Evolutionary conservation across 495 filamentous ascomycete species (phyloP).

Genomic region (Penicillium riverlandense): DNA sequence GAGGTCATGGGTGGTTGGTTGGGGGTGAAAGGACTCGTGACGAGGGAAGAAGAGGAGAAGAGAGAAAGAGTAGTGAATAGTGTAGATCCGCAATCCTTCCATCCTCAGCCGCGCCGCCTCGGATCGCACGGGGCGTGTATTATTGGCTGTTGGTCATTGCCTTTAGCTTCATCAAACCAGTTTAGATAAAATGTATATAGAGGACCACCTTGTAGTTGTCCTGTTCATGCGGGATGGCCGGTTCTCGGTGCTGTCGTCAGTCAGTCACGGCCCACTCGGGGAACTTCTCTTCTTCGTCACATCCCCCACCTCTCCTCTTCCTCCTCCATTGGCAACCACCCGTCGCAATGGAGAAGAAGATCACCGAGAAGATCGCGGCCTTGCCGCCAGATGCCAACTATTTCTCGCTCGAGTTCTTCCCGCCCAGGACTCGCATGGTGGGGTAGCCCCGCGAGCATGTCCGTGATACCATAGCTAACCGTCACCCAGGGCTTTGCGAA

Average conservation of each 20-base stretch:
- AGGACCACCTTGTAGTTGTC: too few species aligned
- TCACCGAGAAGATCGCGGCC: constrained; percentile 93
- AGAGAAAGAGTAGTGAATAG: too few species aligned
- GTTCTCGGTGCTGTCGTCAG: constrained; percentile 12
- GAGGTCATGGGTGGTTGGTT: too few species aligned
- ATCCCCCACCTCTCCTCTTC: constrained; percentile 10
- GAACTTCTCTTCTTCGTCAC: constrained; percentile 13
- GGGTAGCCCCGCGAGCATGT: constrained; percentile 22
- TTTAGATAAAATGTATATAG: too few species aligned
- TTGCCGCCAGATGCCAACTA: constrained; percentile 74
- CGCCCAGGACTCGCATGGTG: constrained; percentile 90
- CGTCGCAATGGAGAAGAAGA: constrained; percentile 58
- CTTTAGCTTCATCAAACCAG: too few species aligned
- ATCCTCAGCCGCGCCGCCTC: too few species aligned
- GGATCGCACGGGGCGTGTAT: too few species aligned
- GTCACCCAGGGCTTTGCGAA: constrained; percentile 70
- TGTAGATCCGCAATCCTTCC: too few species aligned
- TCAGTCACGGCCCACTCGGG: constrained; percentile 13
- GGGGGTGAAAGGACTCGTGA: too few species aligned
- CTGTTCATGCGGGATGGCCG: constrained; percentile 2
- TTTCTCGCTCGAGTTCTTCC: constrained; percentile 98
- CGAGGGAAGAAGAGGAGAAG: too few species aligned
- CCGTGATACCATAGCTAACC: constrained; percentile 7
- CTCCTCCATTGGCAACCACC: not conserved
- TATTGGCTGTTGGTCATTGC: too few species aligned